Base-by-base conservation (phyloP, 257 asterid species). In the Capsicum baccatum region DNA sequence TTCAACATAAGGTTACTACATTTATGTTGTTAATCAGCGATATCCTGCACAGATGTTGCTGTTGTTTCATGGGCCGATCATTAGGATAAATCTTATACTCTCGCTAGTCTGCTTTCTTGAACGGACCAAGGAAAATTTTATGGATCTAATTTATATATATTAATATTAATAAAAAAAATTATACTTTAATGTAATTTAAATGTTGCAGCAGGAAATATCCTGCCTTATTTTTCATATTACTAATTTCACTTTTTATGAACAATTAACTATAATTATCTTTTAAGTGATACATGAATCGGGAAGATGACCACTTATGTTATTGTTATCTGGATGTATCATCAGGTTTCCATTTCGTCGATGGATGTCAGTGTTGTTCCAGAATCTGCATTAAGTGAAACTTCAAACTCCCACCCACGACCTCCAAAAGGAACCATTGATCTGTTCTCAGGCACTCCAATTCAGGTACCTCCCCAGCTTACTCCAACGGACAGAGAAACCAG, bases 401-500 rank as follows among this genome's bases (percentile, higher is more conserved):
- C 97, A 1, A 66, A 76, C 66, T 85, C 94, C 2, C 89, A 90
- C 84, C 79, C 89, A 21, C 83, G 95, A 80, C 84, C 90, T 1
- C 88, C 92, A 3, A 92, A 92, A 83, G 98, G 95, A 57, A 91
- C 93, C 21, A 91, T 89, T 6, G 95, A 91, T 50, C 95, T 92
- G 8, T 94, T 94, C 87, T 82, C 92, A 0, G 82, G 92, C 70
- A 79, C 90, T 37, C 84, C 90, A 3, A 81, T 91, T 7, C 91
- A 88, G 70, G 73, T 88, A 47, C 91, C 97, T 7, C 79, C 86
- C 69, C 96, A 91, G 85, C 95, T 92, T 4, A 86, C 87, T 70
- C 91, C 91, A 9, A 84, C 89, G 91, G 97, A 93, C 67, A 90
- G 98, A 83, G 98, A 92, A 63, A 98, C 98, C 1, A 87, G 98